Evolutionary conservation across 2,329 filamentous ascomycete species (phyloP), one percentile per base, ranked within the genome.

Genomic region (Ophiostoma himal-ulmi): DNA sequence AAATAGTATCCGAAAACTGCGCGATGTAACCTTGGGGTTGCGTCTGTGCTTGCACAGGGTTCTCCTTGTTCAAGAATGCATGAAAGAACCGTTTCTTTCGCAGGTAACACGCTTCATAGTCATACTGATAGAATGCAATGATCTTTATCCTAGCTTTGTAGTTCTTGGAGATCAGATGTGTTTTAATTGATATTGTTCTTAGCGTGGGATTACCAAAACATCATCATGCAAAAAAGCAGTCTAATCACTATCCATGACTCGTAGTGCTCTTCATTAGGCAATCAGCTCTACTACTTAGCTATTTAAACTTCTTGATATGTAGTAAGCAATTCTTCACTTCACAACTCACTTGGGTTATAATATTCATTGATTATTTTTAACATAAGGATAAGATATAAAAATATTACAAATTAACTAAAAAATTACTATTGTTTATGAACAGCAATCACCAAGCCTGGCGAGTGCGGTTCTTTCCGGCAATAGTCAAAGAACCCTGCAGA

Each of bases 401-500:
- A 22, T 22, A 26, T 57, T 30, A 11, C 5, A 26, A 57, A 13
- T 57, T 13, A 22, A 22, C 17, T 57, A 57, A 57, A 4, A 8
- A 22, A 57, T 57, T 22, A 26, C 52, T 48, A 48, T 48, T 48
- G 8, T 20, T 5, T 13, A 26, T 30, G 30, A 57, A 10, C 17
- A 26, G 22, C 22, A 22, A 26, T 57, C 30, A 57, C 22, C 52
- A 10, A 17, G 34, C 62, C 34, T n/a, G 36, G 7, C 39, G 17
- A n/a, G 62, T 65, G 34, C 62, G n/a, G 36, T 65, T 65, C 20
- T 65, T 65, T 14, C 36, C 62, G 7, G 62, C 62, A 39, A 82
- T 76, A 30, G 72, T 75, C 66, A 83, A 75, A 0, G 73, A 75
- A 0, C 78, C 78, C 22, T 75, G 70, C 65, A 84, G 75, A 11